These are phyloP conservation scores for Arctium lappa DNA, from an alignment of 129 eudicot species.

Conservation along the genomic window DNA sequence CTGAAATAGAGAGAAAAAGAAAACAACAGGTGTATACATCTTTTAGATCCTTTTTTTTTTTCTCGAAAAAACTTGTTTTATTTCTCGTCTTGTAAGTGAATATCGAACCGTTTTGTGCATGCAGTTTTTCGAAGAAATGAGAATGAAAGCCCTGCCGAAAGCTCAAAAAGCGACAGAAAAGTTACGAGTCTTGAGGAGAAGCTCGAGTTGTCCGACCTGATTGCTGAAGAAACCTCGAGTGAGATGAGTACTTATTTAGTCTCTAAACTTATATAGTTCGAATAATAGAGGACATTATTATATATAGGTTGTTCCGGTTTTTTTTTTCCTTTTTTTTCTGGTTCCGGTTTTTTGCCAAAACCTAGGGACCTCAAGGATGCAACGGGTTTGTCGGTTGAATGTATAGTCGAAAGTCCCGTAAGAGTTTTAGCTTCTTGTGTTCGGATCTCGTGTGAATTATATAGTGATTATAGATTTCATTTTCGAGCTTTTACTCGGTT, in stretches of 20 bases:
- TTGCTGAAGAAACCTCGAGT: neutral
- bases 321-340: neutral
- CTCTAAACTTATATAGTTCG: conserved; percentile 14
- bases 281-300: conserved; percentile 15
- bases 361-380: neutral
- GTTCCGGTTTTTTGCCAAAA: neutral
- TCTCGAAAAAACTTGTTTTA: neutral
- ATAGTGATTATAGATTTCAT: conserved; percentile 11
- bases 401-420: conserved; percentile 11
- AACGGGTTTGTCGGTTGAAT: conserved; percentile 17
- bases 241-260: neutral
- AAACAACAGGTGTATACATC: conserved; percentile 44
- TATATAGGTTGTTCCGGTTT: conserved; percentile 12
- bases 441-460: conserved; percentile 21
- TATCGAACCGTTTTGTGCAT: conserved; percentile 24
- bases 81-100: no score
- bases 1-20: conserved; percentile 56
- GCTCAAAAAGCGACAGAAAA: conserved; percentile 41
- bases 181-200: conserved; percentile 50
- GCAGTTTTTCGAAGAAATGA: conserved; percentile 57
- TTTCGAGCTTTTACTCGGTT: neutral
- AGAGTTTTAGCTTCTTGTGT: neutral
- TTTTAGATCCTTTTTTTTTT: neutral
- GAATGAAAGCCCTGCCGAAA: conserved; percentile 35
- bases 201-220: conserved; percentile 48